Evolutionary conservation across 192 early-diverging fungal species (phyloP).

Genomic region (Coemansia sp.): DNA sequence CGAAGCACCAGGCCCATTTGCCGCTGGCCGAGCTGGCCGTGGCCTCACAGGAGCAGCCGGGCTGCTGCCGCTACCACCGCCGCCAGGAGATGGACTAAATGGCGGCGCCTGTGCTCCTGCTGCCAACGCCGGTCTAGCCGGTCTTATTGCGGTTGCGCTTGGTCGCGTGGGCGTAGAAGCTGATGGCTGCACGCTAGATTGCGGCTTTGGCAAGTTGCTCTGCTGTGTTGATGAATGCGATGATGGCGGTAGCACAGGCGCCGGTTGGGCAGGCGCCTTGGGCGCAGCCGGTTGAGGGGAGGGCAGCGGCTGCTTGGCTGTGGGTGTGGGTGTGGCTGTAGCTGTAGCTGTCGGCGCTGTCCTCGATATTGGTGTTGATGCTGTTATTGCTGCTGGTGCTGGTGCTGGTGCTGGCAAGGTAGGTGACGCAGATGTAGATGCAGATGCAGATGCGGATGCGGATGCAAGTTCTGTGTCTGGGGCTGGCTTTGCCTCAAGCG

Average conservation of each 20-base stretch:
- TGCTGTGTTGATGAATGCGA: not conserved
- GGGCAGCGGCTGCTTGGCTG: not conserved
- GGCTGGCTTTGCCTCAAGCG: not conserved
- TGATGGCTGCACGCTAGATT: not conserved
- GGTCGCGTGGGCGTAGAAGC: not conserved
- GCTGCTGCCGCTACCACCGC: conserved; percentile 1
- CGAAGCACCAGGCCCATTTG: not conserved
- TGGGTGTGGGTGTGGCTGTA: not conserved
- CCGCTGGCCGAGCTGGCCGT: conserved; percentile 25
- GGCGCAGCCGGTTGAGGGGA: not conserved
- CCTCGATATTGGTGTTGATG: not conserved
- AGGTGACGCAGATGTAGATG: not conserved
- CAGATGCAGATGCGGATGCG: no score
- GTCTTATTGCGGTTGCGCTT: not conserved
- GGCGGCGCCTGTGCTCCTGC: not conserved
- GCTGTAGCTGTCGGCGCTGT: not conserved
- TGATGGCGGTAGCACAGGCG: no score
- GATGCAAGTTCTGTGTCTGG: no score
- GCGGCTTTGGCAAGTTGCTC: not conserved
- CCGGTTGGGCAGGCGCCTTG: not conserved
- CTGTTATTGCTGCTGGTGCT: not conserved
- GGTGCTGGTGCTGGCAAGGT: not conserved
- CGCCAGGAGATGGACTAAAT: not conserved
- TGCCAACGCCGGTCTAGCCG: not conserved
- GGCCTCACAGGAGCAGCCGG: not conserved